phyloP scores from a whole-genome alignment of 441 rosid species.

The Adansonia grandidieri region DNA sequence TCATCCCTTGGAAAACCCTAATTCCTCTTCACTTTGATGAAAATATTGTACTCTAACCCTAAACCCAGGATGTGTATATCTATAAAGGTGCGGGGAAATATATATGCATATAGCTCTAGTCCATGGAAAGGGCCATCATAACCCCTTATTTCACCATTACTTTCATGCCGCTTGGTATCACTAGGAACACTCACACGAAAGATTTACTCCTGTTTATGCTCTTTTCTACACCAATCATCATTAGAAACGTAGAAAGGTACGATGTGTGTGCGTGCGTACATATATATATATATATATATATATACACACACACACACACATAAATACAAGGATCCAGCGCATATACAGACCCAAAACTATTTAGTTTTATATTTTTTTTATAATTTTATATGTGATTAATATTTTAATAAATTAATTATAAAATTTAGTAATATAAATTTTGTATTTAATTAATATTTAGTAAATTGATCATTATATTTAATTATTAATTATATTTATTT shows the following conservation, averaged over 20 bases:
- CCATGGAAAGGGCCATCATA: slow-evolving; percentile 28
- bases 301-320: too few relatives aligned
- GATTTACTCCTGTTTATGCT: too few relatives aligned
- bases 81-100: slow-evolving; percentile 29
- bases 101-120: not conserved
- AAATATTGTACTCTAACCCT: slow-evolving; percentile 46
- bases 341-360: too few relatives aligned
- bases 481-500: too few relatives aligned
- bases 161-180: slow-evolving; percentile 19
- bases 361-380: too few relatives aligned
- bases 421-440: too few relatives aligned
- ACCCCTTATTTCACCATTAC: slow-evolving; percentile 24
- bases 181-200: not conserved
- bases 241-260: slow-evolving; percentile 23
- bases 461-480: too few relatives aligned
- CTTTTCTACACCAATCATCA: slow-evolving; percentile 29
- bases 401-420: too few relatives aligned
- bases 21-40: not conserved
- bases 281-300: too few relatives aligned
- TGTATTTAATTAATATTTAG: too few relatives aligned
- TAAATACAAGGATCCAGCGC: too few relatives aligned
- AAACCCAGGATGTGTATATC: slow-evolving; percentile 51
- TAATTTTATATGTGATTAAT: too few relatives aligned
- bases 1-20: slow-evolving; percentile 58
- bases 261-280: not conserved